Conservation (phyloP, 139 green algal genomes). For the Chlamydomonas sp. region DNA sequence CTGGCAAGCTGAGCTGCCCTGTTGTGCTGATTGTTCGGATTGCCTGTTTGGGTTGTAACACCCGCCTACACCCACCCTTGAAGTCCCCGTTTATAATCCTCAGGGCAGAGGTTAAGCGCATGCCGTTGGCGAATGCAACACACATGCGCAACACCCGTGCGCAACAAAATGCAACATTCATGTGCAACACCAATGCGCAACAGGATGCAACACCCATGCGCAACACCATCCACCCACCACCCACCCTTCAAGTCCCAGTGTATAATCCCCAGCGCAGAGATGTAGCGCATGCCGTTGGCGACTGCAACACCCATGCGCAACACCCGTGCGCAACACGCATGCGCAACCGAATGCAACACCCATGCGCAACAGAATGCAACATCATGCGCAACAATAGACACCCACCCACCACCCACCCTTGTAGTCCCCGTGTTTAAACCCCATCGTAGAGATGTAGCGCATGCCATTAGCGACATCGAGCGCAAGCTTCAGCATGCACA, state of each 20-base stretch:
- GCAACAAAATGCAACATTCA: no score
- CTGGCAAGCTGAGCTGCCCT: no score
- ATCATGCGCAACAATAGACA: no score
- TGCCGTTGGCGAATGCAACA: slow-evolving; percentile 27
- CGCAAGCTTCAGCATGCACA: slow-evolving; percentile 14
- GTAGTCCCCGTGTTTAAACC: slow-evolving; percentile 23
- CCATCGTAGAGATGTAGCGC: slow-evolving; percentile 24
- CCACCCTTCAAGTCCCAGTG: slow-evolving; percentile 19
- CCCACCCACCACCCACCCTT: slow-evolving; percentile 12
- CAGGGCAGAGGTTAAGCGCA: slow-evolving; percentile 25
- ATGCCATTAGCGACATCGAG: slow-evolving; percentile 32
- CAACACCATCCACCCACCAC: no score
- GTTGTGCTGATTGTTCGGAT: no score
- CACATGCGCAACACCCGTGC: background rate
- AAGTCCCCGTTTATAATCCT: slow-evolving; percentile 25
- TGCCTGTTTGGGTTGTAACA: no score
- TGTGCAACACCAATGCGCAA: background rate
- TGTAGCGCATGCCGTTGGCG: slow-evolving; percentile 31
- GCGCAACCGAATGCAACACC: background rate
- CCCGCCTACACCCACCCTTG: no score
- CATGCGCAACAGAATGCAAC: background rate
- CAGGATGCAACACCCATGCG: no score
- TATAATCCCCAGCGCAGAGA: slow-evolving; percentile 24
- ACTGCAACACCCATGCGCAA: background rate
- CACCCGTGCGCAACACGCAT: no score